Conservation (phyloP, 1,139 yeast genomes). For the Magnusiomyces suaveolens region DNA sequence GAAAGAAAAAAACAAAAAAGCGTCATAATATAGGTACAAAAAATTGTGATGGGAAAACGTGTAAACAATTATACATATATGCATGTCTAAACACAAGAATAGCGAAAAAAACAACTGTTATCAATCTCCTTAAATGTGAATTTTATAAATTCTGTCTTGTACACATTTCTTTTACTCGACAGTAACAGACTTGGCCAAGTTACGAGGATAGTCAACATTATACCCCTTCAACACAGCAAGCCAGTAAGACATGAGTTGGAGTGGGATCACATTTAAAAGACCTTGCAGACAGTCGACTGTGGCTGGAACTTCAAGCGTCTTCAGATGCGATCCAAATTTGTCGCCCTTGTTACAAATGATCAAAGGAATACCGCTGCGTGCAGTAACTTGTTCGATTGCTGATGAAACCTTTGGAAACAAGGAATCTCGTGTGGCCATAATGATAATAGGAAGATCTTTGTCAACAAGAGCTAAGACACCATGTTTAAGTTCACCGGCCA, state of each 20-base stretch:
- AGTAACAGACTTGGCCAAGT: slow-evolving; percentile 95
- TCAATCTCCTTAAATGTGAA: slow-evolving; percentile 97
- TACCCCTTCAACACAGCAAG: slow-evolving; percentile 90
- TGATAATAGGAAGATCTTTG: slow-evolving; percentile 85
- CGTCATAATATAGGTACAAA: too few species aligned
- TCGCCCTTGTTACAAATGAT: slow-evolving; percentile 82
- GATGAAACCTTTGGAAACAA: slow-evolving; percentile 93
- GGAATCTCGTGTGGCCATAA: slow-evolving; percentile 95
- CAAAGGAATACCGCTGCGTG: slow-evolving; percentile 95
- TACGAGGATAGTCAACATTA: slow-evolving; percentile 98
- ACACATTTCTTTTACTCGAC: slow-evolving; percentile 90
- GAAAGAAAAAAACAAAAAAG: too few species aligned
- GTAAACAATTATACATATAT: too few species aligned
- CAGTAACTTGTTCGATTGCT: slow-evolving; percentile 93
- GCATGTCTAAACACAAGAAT: too few species aligned
- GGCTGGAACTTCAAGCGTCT: slow-evolving; percentile 75
- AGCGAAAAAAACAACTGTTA: slow-evolving; percentile 34
- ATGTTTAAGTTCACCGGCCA: slow-evolving; percentile 97
- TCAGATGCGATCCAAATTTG: slow-evolving; percentile 30
- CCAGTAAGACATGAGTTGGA: slow-evolving; percentile 96
- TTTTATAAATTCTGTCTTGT: slow-evolving; percentile 88
- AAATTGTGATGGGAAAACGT: too few species aligned
- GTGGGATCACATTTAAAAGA: slow-evolving; percentile 82
- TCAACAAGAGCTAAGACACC: slow-evolving; percentile 97
- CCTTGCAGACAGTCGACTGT: slow-evolving; percentile 98